These are phyloP conservation scores for Filobasidium wieringae DNA, from an alignment of 768 basidiomycete genomes.

Conservation along the genomic window DNA sequence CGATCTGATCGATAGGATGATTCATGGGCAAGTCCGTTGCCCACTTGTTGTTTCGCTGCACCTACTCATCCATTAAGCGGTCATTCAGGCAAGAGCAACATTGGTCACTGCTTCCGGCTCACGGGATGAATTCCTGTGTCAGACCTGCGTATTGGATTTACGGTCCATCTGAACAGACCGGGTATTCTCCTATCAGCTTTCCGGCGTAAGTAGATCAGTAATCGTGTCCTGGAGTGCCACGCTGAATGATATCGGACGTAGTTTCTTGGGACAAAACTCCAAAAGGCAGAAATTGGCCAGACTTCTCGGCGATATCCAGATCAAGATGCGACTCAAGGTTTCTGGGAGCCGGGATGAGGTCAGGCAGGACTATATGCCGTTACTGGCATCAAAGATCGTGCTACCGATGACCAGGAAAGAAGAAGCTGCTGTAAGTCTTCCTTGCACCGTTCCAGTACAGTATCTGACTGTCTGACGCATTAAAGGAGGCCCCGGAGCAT, in stretches of 20 bases:
- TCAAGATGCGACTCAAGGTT: slow-evolving; percentile 85
- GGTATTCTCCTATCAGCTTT: slow-evolving; percentile 55
- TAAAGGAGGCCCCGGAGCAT: slow-evolving; percentile 62
- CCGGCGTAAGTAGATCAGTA: slow-evolving; percentile 54
- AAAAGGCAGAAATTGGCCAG: slow-evolving; percentile 71
- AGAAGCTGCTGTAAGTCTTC: slow-evolving; percentile 53
- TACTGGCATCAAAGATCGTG: slow-evolving; percentile 70
- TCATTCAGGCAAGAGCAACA: slow-evolving; percentile 84
- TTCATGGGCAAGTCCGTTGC: slow-evolving; percentile 58
- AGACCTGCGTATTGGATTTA: slow-evolving; percentile 74
- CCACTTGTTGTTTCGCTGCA: not conserved
- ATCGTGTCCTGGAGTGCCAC: not conserved
- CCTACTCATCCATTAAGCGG: no score
- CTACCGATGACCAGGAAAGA: slow-evolving; percentile 56
- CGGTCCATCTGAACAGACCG: slow-evolving; percentile 56
- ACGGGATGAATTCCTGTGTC: slow-evolving; percentile 81
- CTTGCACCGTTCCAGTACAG: not conserved
- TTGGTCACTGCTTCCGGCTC: slow-evolving; percentile 87
- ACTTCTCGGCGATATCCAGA: slow-evolving; percentile 78
- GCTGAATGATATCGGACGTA: slow-evolving; percentile 33
- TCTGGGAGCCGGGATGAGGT: slow-evolving; percentile 85
- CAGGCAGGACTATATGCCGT: slow-evolving; percentile 78
- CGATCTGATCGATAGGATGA: slow-evolving; percentile 81
- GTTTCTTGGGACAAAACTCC: slow-evolving; percentile 97
- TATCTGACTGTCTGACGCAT: not conserved